A percentile compares a stretch with the other conserved stretches of the same genome.
phyloP scores from a whole-genome alignment of 768 basidiomycete species.

The Kwoniella newhampshirensis region DNA sequence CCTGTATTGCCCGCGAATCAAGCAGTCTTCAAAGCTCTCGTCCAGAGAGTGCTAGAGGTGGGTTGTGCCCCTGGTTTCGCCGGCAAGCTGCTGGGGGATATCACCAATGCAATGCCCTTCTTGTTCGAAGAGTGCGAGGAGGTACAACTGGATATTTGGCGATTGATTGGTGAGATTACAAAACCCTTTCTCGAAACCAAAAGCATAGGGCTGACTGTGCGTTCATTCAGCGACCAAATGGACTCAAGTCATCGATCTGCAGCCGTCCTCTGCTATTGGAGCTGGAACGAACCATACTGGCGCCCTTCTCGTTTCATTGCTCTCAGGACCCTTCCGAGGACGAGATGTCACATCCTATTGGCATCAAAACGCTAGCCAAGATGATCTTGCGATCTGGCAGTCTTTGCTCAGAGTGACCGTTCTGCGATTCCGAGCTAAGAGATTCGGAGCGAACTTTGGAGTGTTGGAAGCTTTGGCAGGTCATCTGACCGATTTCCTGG shows the following conservation, averaged over 20 bases:
- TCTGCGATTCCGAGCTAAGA: conserved; percentile 38
- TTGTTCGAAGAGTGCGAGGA: conserved; percentile 34
- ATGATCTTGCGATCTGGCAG: conserved; percentile 36
- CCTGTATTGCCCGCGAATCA: background rate
- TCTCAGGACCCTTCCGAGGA: conserved; percentile 40
- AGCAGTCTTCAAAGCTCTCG: conserved; percentile 8
- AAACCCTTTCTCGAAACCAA: background rate
- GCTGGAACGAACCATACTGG: conserved; percentile 43
- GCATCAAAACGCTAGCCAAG: conserved; percentile 26
- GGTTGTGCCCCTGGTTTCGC: conserved; percentile 21
- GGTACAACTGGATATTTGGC: conserved; percentile 40
- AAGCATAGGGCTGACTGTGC: background rate
- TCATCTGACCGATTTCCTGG: conserved; percentile 33
- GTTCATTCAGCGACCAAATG: conserved; percentile 23
- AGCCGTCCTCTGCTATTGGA: conserved; percentile 22
- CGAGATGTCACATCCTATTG: conserved; percentile 30
- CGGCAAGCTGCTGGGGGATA: conserved; percentile 42
- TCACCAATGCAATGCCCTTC: conserved; percentile 41
- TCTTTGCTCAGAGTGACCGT: conserved; percentile 31
- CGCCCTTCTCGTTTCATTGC: conserved; percentile 39
- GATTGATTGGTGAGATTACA: conserved; percentile 24
- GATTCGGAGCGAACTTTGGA: conserved; percentile 40
- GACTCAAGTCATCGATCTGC: conserved; percentile 29
- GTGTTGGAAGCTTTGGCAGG: conserved; percentile 40
- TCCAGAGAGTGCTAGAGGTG: conserved; percentile 16